Evolutionary conservation across 2,329 filamentous ascomycete genomes (phyloP), one percentile per base, ranked within the genome.

Genomic region (Fusarium scirpi): DNA sequence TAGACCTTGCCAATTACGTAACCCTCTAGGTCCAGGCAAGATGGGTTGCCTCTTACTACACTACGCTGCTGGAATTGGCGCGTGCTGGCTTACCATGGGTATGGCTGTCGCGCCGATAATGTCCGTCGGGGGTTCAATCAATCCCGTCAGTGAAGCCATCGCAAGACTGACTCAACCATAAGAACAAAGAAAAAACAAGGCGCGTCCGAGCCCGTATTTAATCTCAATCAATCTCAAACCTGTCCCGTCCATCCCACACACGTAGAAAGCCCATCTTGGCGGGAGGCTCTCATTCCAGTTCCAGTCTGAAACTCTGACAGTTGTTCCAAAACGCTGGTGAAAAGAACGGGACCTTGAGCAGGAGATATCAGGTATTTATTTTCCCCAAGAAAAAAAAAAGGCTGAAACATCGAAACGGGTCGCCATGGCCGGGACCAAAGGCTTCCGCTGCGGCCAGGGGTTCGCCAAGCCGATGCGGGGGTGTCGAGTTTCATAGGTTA

Each of bases 361-460:
- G 47, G 41, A 52, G 13, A n/a, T 25, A 48, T 65, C 61, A 51
- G 16, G 34, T 20, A 52, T 16, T 65, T 52, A 11, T 9, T 18
- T 22, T 32, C 8, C 24, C 16, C 40, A 25, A 15, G 9, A 38
- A 7, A 34, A 32, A 5, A 43, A 22, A 48, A 67, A 51, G 64
- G 64, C 64, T 67, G 64, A 67, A 67, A 67, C 64, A 3, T 20
- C 24, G n/a, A 67, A 47, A 49, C 64, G 62, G 62, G 54, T 54
- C 24, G 56, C 32, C 48, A 47, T 41, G 64, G 55, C 64, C 64
- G 64, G 64, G 56, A 67, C 48, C 48, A 62, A 20, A 29, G 62
- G 18, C 64, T 67, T 67, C 64, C 64, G 64, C 62, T 65, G 54
- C 54, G 52, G 34, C 45, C 47, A 45, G 55, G 63, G 62, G 62